Conservation (phyloP, 2,329 filamentous ascomycete genomes). For the Colletotrichum brevisporum region DNA sequence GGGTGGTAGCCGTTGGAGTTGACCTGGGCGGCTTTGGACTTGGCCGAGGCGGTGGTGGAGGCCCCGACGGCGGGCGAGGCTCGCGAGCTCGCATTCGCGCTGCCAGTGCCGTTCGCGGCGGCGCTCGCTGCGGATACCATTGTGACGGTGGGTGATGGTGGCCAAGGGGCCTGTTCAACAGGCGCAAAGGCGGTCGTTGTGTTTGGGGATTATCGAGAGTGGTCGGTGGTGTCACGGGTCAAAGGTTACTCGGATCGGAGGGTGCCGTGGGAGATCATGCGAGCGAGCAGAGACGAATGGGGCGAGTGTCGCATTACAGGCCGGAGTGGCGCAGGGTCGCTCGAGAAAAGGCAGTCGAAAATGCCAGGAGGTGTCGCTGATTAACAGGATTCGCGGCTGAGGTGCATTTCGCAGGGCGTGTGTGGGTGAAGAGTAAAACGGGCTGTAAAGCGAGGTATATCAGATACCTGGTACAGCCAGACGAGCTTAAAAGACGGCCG, state of each 20-base stretch:
- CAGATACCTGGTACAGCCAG: slow-evolving; percentile 31
- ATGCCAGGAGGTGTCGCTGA: not conserved
- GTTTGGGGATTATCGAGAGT: slow-evolving; percentile 2
- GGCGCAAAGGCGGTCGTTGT: slow-evolving; percentile 18
- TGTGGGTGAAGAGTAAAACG: slow-evolving; percentile 11
- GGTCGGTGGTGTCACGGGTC: slow-evolving; percentile 24
- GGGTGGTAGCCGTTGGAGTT: slow-evolving; percentile 69
- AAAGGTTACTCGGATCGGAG: slow-evolving; percentile 16
- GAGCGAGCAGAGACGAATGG: slow-evolving; percentile 23
- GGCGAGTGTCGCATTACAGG: slow-evolving; percentile 34
- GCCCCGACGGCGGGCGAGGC: slow-evolving; percentile 64
- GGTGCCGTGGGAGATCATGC: slow-evolving; percentile 24
- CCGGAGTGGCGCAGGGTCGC: not conserved
- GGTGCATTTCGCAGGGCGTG: slow-evolving; percentile 15
- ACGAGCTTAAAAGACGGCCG: slow-evolving; percentile 21
- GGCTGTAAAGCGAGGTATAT: slow-evolving; percentile 26
- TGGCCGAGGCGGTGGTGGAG: slow-evolving; percentile 54
- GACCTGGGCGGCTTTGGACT: slow-evolving; percentile 64
- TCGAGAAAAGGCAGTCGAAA: not conserved
- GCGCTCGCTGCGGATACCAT: slow-evolving; percentile 59
- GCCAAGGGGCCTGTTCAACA: slow-evolving; percentile 15
- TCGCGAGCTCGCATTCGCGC: slow-evolving; percentile 65
- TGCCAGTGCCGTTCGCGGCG: slow-evolving; percentile 52
- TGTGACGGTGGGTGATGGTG: slow-evolving; percentile 35
- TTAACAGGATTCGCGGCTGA: not conserved